Conservation (phyloP, 2,329 filamentous ascomycete species). For the Dactylellina parvicollis region DNA sequence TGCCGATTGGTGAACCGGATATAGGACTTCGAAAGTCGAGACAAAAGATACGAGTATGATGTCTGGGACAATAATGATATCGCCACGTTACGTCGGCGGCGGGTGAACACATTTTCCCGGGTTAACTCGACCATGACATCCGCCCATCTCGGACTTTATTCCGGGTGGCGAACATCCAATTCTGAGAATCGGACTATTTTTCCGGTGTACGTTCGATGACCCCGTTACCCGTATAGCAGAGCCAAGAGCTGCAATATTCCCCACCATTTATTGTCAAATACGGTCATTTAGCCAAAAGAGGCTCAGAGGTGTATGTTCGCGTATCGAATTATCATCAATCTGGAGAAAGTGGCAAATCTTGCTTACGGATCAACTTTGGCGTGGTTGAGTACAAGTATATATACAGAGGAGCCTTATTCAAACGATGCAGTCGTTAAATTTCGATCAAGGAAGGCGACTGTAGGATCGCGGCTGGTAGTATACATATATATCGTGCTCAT, state of each 20-base stretch:
- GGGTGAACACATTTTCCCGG: slow-evolving; percentile 15
- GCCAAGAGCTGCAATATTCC: slow-evolving; percentile 10
- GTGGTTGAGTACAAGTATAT: background rate
- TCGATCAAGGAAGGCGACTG: too few relatives aligned
- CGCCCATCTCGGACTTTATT: background rate
- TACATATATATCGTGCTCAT: too few relatives aligned
- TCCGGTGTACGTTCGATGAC: background rate
- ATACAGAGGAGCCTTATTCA: too few relatives aligned
- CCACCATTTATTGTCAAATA: background rate
- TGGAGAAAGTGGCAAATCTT: slow-evolving; percentile 6
- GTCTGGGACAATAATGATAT: background rate
- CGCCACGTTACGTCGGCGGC: slow-evolving; percentile 21
- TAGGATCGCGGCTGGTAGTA: too few relatives aligned
- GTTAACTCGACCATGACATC: background rate
- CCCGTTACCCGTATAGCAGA: background rate
- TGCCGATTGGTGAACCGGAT: slow-evolving; percentile 15
- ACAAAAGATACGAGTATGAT: background rate
- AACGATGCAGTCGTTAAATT: too few relatives aligned
- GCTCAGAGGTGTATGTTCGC: background rate
- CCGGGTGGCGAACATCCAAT: background rate
- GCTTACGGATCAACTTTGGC: background rate
- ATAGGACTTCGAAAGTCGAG: background rate
- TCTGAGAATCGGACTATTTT: slow-evolving; percentile 10
- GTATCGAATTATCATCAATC: background rate
- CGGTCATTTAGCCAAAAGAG: slow-evolving; percentile 1